Conservation (phyloP, 2,329 filamentous ascomycete species). For the Cladophialophora yegresii region DNA sequence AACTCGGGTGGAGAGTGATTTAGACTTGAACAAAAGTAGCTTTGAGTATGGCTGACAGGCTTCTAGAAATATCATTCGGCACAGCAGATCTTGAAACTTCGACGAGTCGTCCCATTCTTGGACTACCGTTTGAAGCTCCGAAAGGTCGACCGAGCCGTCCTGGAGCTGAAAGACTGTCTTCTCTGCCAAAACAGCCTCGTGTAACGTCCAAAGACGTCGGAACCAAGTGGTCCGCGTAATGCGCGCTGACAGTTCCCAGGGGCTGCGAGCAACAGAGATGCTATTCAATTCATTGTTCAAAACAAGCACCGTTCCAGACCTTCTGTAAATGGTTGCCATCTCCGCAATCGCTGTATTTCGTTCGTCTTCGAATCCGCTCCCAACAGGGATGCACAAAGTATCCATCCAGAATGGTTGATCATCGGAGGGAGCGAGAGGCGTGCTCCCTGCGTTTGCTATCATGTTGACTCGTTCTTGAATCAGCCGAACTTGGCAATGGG, state of each 20-base stretch:
- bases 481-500: slow-evolving; percentile 30
- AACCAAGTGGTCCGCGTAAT: slow-evolving; percentile 11
- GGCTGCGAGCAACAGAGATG: slow-evolving; percentile 19
- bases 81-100: too few relatives aligned
- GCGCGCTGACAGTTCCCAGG: slow-evolving; percentile 22
- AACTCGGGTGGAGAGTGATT: not conserved
- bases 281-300: slow-evolving; percentile 31
- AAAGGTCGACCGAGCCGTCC: slow-evolving; percentile 10
- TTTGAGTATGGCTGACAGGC: not conserved
- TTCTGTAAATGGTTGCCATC: slow-evolving; percentile 16
- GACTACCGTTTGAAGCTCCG: not conserved
- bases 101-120: too few relatives aligned
- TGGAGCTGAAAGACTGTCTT: slow-evolving; percentile 14
- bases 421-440: slow-evolving; percentile 2
- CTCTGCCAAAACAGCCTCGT: slow-evolving; percentile 13
- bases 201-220: slow-evolving; percentile 14
- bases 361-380: slow-evolving; percentile 17
- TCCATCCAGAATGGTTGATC: slow-evolving; percentile 35
- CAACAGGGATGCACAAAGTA: slow-evolving; percentile 32
- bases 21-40: not conserved
- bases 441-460: slow-evolving; percentile 14
- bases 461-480: slow-evolving; percentile 12
- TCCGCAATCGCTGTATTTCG: slow-evolving; percentile 23
- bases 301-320: slow-evolving; percentile 29
- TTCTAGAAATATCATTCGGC: too few relatives aligned